Percentiles rank a stretch among this genome's conserved stretches.
Evolutionary conservation across 768 basidiomycete genomes (phyloP).

Genomic region (Lactarius evosmus): DNA sequence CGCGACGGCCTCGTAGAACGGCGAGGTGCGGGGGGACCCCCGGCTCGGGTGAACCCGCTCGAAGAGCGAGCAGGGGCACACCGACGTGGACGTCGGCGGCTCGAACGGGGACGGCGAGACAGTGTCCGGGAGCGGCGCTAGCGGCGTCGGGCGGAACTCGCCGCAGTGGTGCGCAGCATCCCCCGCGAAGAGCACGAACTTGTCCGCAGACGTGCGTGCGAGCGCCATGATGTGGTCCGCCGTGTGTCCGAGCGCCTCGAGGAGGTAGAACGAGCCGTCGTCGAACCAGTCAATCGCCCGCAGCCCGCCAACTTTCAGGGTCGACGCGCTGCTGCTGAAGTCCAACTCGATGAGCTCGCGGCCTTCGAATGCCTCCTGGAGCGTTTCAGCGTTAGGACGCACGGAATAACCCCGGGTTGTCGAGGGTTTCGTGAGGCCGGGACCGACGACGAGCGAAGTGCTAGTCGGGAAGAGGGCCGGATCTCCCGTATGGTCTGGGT

Average conservation of each 20-base stretch:
- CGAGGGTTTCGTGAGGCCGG: background rate
- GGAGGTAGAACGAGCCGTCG: background rate
- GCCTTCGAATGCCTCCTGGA: background rate
- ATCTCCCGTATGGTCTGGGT: background rate
- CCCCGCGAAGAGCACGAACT: background rate
- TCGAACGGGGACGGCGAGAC: background rate
- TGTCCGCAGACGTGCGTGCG: background rate
- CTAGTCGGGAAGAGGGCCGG: background rate
- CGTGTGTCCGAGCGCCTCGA: background rate
- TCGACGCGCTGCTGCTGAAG: background rate
- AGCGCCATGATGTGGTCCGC: background rate
- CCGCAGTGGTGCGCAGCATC: background rate
- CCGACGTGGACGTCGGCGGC: background rate
- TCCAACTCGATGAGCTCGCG: background rate
- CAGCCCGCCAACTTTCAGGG: background rate
- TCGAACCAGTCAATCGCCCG: conserved; percentile 2
- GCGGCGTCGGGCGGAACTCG: background rate
- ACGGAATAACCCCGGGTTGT: background rate
- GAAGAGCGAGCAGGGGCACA: background rate
- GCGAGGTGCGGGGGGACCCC: background rate
- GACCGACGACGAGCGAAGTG: conserved; percentile 1
- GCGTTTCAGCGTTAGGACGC: background rate
- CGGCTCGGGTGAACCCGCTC: background rate
- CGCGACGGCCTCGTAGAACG: too few relatives aligned
- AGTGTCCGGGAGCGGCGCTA: background rate